Base-by-base conservation (phyloP, 1,284 basidiomycete genomes). In the Malassezia psittaci region DNA sequence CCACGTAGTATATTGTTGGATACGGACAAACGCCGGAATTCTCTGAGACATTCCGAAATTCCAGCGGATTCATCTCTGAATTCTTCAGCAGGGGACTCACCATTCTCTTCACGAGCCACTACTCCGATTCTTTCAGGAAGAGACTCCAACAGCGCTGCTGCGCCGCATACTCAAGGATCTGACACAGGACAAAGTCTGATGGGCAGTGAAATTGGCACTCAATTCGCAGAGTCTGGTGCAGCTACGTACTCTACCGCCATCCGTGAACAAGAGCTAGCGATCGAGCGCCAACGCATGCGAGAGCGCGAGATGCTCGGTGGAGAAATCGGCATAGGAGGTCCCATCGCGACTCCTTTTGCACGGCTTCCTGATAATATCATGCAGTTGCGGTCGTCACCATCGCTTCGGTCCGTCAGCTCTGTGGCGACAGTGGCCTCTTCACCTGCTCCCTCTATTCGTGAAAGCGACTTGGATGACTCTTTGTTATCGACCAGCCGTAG, bases 271-370 rank as follows among this genome's bases (percentile, higher is more conserved):
- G 65, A 66, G 39, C 57, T 62, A 1, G 59, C 63, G 9, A 69
- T 69, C 37, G 69, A 71, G 40, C 58, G 59, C n/a, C 67, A 69
- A 35, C 51, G 67, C 1, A 69, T 69, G 67, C 60, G 62, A 18
- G 69, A 71, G 36, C 57, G 69, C 4, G 67, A 63, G 39, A 52
- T 60, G n/a, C 45, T 61, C 49, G 68, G 68, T 1, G 67, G 67
- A 8, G 68, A 72, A 43, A 59, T 64, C 0, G 69, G 68, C n/a
- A 64, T 69, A 1, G 69, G 67, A 12, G 67, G 65, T 16, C 50
- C 44, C 9, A 35, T 52, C 8, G 15, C 45, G 6, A 8, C 24
- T 5, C 46, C 50, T 1, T 43, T 57, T 24, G 43, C 46, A 8
- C 45, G 39, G 2, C 16, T 34, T 2, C 37, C 21, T 5, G 55